A percentile compares a stretch with the other conserved stretches of the same genome.
Conservation (phyloP, 1,284 basidiomycete genomes). For the Ustilago esculenta region DNA sequence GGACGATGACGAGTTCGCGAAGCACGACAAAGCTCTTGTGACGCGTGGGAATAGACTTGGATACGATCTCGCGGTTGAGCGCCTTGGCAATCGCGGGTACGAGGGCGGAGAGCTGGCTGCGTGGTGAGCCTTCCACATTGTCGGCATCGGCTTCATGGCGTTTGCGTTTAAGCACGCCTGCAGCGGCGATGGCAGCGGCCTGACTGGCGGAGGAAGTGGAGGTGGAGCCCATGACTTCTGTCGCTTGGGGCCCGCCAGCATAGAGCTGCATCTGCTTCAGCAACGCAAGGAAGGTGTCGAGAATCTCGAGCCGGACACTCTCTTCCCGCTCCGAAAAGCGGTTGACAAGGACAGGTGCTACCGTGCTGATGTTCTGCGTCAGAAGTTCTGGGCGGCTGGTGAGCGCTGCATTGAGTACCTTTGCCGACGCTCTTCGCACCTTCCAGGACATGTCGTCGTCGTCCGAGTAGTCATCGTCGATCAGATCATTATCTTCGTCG, state of each 20-base stretch:
- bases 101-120: constrained; percentile 71
- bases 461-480: constrained; percentile 77
- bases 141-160: constrained; percentile 54
- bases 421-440: constrained; percentile 90
- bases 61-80: constrained; percentile 83
- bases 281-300: constrained; percentile 82
- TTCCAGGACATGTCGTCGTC: constrained; percentile 99
- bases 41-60: constrained; percentile 83
- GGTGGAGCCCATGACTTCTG: constrained; percentile 71
- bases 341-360: constrained; percentile 86
- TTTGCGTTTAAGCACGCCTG: constrained; percentile 67
- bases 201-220: constrained; percentile 24
- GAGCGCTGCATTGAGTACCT: constrained; percentile 84
- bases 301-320: constrained; percentile 92
- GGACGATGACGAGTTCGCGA: constrained; percentile 78
- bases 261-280: constrained; percentile 78
- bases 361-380: constrained; percentile 78
- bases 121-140: constrained; percentile 33
- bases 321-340: constrained; percentile 95
- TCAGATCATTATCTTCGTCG: constrained; percentile 74
- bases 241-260: constrained; percentile 71
- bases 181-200: constrained; percentile 37
- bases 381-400: constrained; percentile 87
- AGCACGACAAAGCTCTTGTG: constrained; percentile 86
- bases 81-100: constrained; percentile 82